These are phyloP conservation scores for Tuber borchii DNA, from an alignment of 495 filamentous ascomycete genomes.

Conservation along the genomic window DNA sequence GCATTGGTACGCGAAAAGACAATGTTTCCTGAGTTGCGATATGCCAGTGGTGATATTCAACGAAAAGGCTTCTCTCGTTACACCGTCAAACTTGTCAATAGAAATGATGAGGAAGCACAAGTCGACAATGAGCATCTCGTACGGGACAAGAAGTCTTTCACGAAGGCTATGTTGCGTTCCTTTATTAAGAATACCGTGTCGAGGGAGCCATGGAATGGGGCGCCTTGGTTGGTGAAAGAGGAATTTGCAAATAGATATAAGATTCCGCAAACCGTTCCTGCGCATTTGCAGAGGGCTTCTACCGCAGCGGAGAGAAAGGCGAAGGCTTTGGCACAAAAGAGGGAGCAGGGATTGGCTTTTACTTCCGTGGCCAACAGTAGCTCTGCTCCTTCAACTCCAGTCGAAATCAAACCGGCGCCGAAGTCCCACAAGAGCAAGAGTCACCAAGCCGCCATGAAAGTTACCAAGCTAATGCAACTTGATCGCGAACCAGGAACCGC, in stretches of 20 bases:
- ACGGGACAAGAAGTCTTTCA: constrained; percentile 87
- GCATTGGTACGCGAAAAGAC: constrained; percentile 83
- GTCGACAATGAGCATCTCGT: constrained; percentile 75
- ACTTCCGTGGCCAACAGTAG: constrained; percentile 45
- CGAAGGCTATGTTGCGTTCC: constrained; percentile 84
- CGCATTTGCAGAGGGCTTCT: constrained; percentile 70
- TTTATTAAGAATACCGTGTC: constrained; percentile 94
- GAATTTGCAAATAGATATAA: constrained; percentile 75
- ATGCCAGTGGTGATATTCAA: constrained; percentile 42
- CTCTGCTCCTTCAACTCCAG: constrained; percentile 55
- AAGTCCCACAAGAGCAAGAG: constrained; percentile 68
- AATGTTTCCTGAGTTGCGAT: constrained; percentile 58
- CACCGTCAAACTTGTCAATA: constrained; percentile 65
- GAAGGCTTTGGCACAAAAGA: constrained; percentile 46
- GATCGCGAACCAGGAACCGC: constrained; percentile 47
- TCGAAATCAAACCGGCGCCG: constrained; percentile 71
- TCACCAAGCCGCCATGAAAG: constrained; percentile 42
- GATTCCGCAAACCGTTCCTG: constrained; percentile 76
- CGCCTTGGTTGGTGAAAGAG: constrained; percentile 90
- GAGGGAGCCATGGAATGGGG: constrained; percentile 84
- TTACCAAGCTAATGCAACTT: constrained; percentile 44
- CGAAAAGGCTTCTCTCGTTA: constrained; percentile 63
- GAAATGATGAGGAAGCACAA: constrained; percentile 64
- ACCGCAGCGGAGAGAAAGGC: constrained; percentile 72
- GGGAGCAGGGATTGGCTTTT: constrained; percentile 48